These are phyloP conservation scores for Cutaneotrichosporon spelunceum DNA, from an alignment of 1,284 basidiomycete species.

Conservation along the genomic window DNA sequence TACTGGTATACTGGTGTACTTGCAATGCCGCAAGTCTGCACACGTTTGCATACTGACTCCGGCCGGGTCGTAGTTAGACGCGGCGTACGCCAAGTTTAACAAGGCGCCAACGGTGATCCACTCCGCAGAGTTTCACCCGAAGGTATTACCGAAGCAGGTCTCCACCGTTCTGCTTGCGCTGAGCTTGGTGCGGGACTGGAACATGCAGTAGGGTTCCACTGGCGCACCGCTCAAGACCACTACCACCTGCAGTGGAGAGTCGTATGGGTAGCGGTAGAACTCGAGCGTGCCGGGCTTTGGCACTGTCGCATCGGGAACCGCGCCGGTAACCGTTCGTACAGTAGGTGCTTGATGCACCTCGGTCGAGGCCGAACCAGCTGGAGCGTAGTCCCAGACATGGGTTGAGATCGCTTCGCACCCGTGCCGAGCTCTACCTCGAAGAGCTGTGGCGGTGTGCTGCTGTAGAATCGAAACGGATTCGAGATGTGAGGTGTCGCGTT, in stretches of 20 bases:
- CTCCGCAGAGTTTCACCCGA: neutral
- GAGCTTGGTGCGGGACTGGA: neutral
- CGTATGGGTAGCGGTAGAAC: conserved; percentile 72
- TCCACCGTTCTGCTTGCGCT: neutral
- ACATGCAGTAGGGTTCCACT: neutral
- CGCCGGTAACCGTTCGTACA: conserved; percentile 59
- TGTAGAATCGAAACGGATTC: neutral
- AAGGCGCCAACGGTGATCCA: conserved; percentile 44
- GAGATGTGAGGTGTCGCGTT: too few species aligned
- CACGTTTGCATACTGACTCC: conserved; percentile 65
- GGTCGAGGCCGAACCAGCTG: conserved; percentile 16
- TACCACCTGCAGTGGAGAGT: conserved; percentile 61
- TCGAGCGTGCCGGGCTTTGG: conserved; percentile 61
- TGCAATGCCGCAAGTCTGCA: neutral
- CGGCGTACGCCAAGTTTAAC: conserved; percentile 83
- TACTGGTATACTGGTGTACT: too few species aligned
- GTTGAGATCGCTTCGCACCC: conserved; percentile 52
- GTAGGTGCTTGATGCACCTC: conserved; percentile 16
- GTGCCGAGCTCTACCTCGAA: conserved; percentile 60
- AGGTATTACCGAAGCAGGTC: conserved; percentile 3
- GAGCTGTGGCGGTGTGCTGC: conserved; percentile 52
- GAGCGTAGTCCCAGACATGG: conserved; percentile 11
- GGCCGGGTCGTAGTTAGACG: conserved; percentile 69
- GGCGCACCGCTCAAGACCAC: conserved; percentile 63
- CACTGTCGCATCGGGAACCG: conserved; percentile 66